phyloP scores from a whole-genome alignment of 371 early-diverging fungal species.

The Mortierella sp. region DNA sequence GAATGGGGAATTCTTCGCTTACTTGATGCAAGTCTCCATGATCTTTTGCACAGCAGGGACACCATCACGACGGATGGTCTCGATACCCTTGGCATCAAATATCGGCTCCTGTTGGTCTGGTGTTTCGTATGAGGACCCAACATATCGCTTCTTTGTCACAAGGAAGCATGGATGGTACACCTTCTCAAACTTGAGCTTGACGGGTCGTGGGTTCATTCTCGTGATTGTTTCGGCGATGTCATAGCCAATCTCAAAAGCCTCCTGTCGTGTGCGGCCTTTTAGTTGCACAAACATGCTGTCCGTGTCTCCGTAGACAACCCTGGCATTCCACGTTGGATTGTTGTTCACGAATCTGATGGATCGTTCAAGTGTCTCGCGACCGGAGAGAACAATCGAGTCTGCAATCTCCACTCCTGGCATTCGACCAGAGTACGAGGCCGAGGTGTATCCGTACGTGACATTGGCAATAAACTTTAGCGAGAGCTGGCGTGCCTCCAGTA shows the following conservation, averaged over 20 bases:
- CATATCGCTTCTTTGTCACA: slow-evolving; percentile 91
- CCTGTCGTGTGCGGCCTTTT: slow-evolving; percentile 71
- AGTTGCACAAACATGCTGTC: slow-evolving; percentile 89
- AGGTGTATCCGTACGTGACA: slow-evolving; percentile 92
- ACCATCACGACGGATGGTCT: slow-evolving; percentile 91
- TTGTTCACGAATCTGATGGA: slow-evolving; percentile 75
- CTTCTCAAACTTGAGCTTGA: slow-evolving; percentile 93
- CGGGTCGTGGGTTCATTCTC: slow-evolving; percentile 74
- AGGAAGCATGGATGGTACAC: slow-evolving; percentile 90
- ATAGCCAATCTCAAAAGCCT: slow-evolving; percentile 82
- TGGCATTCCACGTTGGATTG: slow-evolving; percentile 75
- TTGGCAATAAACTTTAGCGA: slow-evolving; percentile 91
- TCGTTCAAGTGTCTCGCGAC: slow-evolving; percentile 82
- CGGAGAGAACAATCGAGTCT: slow-evolving; percentile 90
- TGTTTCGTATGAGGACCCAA: slow-evolving; percentile 84
- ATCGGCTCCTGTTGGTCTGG: slow-evolving; percentile 67
- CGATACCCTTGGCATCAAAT: slow-evolving; percentile 96
- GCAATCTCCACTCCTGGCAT: slow-evolving; percentile 94
- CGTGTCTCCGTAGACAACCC: slow-evolving; percentile 93
- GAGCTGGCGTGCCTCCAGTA: slow-evolving; percentile 83
- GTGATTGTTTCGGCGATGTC: slow-evolving; percentile 84
- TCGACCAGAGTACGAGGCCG: slow-evolving; percentile 86
- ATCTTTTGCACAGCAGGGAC: slow-evolving; percentile 82
- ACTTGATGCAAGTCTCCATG: slow-evolving; percentile 80
- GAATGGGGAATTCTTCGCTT: too few species aligned